Base-by-base conservation (phyloP, 306 rosid species). In the Begonia fuchsioides region DNA sequence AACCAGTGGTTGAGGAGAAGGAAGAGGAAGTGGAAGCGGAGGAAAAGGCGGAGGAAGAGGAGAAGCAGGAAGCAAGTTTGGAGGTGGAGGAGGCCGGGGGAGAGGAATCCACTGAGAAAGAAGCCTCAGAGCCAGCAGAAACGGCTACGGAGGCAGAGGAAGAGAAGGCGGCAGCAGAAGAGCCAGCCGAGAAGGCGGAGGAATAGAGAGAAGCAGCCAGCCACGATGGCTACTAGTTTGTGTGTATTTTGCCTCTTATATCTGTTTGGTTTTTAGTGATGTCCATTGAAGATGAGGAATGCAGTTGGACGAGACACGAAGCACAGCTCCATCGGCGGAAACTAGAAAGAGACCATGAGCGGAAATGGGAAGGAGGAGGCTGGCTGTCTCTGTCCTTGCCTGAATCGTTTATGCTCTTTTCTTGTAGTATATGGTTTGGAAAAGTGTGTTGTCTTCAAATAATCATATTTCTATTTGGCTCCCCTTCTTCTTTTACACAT, bases 181-280 rank as follows among this genome's bases (percentile, higher is more conserved):
- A n/a, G n/a, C n/a, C n/a, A n/a, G n/a, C n/a, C n/a, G 82, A 72
- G 73, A 79, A 71, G 62, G 39, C 62, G 17, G 92, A 79, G 45
- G 82, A 75, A 14, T 88, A 66, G 58, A 56, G 32, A 51, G 53
- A 19, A 13, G 35, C 5, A 26, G 5, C 35, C 5, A 26, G 8
- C 35, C 35, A 26, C 8, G 35, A 26, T 26, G 35, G 35, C 35
- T 26, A 4, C 35, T 26, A 26, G 35, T 26, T 26, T 26, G 35
- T 26, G 35, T 26, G 35, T 26, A 8, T 26, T 26, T 26, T 26
- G n/a, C n/a, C n/a, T 6, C 35, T 26, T 26, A 26, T 26, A 26
- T 26, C 0, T 26, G 35, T 26, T 26, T 26, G 35, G 35, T 4
- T 26, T 26, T 3, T 26, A 26, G 7, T 26, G 35, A 26, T 26